Base-by-base conservation (phyloP, 208 protist genomes). In the Trypanosoma platydactyli region DNA sequence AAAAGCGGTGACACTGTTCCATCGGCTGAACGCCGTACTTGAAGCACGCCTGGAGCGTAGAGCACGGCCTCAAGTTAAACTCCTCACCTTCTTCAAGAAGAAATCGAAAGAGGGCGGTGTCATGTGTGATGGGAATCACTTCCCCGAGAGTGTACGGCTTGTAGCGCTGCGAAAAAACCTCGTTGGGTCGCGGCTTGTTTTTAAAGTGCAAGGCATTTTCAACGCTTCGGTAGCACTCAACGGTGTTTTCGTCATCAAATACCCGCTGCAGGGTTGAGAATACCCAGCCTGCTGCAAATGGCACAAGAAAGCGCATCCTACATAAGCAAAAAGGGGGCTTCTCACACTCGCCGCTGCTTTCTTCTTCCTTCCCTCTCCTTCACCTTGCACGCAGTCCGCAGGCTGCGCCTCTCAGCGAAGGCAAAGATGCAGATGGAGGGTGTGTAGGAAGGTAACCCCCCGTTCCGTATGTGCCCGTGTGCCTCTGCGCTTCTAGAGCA, bases 71-170 rank as follows among this genome's bases (percentile, higher is more conserved):
- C 35, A 95, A 72, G 64, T 91, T 91, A 64, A 95, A 93, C 75
- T 91, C 84, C 53, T 87, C 80, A n/a, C 90, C 78, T 11, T 86
- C 57, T 41, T 87, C 79, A 18, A 97, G 75, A 3, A 94, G 80
- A 63, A 97, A 97, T 29, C 89, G 87, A 49, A 97, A 97, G 22
- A 95, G 86, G 12, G 86, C 87, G 15, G 82, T 83, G 71, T 97
- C 90, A 25, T 86, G 76, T 22, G 88, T 95, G 59, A 97, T 89
- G 25, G 90, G 84, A 38, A 94, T 83, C 51, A 95, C 73, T 24
- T 97, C 90, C 9, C 84, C 89, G 0, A 97, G 79, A 44, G 74
- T 71, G 51, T 92, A 97, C 18, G 76, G 73, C 77, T 93, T 73
- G 57, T 91, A 95, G 20, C 85, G 86, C 69, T 88, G 81, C 18